These are phyloP conservation scores for Isoetes engelmannii DNA, from an alignment of 83 land plant species.

Conservation along the genomic window DNA sequence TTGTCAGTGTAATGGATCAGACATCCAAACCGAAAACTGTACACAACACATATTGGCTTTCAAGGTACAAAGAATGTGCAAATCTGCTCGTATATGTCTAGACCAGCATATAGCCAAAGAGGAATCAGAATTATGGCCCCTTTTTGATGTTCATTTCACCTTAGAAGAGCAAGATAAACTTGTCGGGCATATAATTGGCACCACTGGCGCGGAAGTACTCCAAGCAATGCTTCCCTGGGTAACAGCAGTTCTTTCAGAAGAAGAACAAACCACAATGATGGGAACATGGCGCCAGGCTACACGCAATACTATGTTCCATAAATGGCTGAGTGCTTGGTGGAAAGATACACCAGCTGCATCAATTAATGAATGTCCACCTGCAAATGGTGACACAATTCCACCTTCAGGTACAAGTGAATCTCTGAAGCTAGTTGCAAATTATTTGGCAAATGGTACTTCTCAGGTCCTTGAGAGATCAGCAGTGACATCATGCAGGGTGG, in stretches of 20 bases:
- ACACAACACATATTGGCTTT: slow-evolving; percentile 45
- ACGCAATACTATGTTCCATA: slow-evolving; percentile 2
- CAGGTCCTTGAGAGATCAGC: background rate
- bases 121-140: slow-evolving; percentile 92
- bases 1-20: background rate
- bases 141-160: slow-evolving; percentile 76
- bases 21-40: background rate
- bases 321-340: slow-evolving; percentile 12
- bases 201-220: slow-evolving; percentile 92
- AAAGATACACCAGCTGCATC: background rate
- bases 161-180: slow-evolving; percentile 88
- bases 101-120: slow-evolving; percentile 84
- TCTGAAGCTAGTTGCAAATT: slow-evolving; percentile 43
- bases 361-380: background rate
- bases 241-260: background rate
- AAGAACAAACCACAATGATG: slow-evolving; percentile 1
- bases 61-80: slow-evolving; percentile 90
- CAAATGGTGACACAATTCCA: slow-evolving; percentile 9
- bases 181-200: slow-evolving; percentile 88
- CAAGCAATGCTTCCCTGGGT: slow-evolving; percentile 30
- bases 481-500: no score
- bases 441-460: slow-evolving; percentile 19
- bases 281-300: slow-evolving; percentile 11
- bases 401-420: slow-evolving; percentile 37
- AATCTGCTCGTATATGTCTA: slow-evolving; percentile 62